Conservation (phyloP, 352 stramenopile genomes). For the Phytopythium litorale region DNA sequence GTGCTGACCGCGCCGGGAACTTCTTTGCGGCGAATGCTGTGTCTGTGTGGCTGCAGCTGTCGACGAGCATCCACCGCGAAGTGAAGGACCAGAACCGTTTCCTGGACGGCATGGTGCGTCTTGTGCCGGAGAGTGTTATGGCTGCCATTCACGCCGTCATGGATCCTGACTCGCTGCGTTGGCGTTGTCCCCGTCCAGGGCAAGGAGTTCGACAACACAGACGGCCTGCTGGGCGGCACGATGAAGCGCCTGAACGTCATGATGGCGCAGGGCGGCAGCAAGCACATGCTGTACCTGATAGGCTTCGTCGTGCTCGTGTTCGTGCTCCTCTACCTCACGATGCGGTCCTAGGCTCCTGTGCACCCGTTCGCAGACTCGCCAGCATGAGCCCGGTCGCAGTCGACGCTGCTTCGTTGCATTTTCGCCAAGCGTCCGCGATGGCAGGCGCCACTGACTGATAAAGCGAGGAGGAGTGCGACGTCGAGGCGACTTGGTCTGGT, state of each 20-base stretch:
- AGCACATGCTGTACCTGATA: conserved; percentile 88
- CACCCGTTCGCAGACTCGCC: neutral
- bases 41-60: conserved; percentile 41
- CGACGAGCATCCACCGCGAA: conserved; percentile 72
- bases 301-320: conserved; percentile 84
- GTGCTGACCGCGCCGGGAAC: neutral
- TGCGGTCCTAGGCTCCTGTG: conserved; percentile 42
- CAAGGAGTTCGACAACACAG: conserved; percentile 85
- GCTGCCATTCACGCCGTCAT: neutral
- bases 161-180: neutral
- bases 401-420: neutral
- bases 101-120: conserved; percentile 73
- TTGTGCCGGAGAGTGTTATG: neutral
- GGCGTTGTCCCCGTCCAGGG: conserved; percentile 30
- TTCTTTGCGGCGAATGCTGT: neutral
- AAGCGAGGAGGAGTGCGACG: no score
- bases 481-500: no score
- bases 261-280: conserved; percentile 86
- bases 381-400: neutral
- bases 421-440: neutral
- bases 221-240: conserved; percentile 75
- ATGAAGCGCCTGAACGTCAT: conserved; percentile 83
- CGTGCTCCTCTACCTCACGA: conserved; percentile 79
- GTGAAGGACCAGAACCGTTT: conserved; percentile 82
- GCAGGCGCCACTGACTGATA: no score